Conservation (phyloP, 306 rosid species). For the Macrotyloma uniflorum region DNA sequence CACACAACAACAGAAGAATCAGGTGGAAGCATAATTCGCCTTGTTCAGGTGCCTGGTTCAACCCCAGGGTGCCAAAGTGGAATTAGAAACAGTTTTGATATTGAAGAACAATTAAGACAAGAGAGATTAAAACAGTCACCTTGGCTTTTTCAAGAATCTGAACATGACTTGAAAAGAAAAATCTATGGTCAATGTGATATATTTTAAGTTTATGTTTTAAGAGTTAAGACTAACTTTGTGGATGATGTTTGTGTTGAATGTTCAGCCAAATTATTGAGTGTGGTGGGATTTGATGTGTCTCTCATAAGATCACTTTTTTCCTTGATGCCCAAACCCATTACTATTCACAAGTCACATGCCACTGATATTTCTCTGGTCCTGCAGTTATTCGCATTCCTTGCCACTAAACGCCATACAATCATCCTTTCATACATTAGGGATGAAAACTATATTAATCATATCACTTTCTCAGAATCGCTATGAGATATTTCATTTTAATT, state of each 20-base stretch:
- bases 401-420: slow-evolving; percentile 29
- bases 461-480: slow-evolving; percentile 2
- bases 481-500: slow-evolving; percentile 10
- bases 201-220: slow-evolving; percentile 33
- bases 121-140: slow-evolving; percentile 75
- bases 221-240: slow-evolving; percentile 54
- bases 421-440: slow-evolving; percentile 34
- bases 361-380: slow-evolving; percentile 37
- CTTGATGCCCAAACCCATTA: slow-evolving; percentile 9
- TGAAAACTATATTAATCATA: slow-evolving; percentile 7
- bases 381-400: slow-evolving; percentile 24
- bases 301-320: slow-evolving; percentile 39
- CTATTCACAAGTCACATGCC: slow-evolving; percentile 37
- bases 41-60: slow-evolving; percentile 42
- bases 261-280: slow-evolving; percentile 44
- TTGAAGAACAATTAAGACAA: slow-evolving; percentile 61
- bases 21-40: slow-evolving; percentile 39
- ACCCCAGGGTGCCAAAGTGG: slow-evolving; percentile 43
- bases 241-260: slow-evolving; percentile 59
- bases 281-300: slow-evolving; percentile 52
- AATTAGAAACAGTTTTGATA: slow-evolving; percentile 46
- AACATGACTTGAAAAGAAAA: slow-evolving; percentile 56
- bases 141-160: slow-evolving; percentile 90
- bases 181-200: slow-evolving; percentile 45
- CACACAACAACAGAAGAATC: slow-evolving; percentile 42